Evolutionary conservation across 2,329 filamentous ascomycete genomes (phyloP).

Genomic region (Arthrinium phaeospermum): DNA sequence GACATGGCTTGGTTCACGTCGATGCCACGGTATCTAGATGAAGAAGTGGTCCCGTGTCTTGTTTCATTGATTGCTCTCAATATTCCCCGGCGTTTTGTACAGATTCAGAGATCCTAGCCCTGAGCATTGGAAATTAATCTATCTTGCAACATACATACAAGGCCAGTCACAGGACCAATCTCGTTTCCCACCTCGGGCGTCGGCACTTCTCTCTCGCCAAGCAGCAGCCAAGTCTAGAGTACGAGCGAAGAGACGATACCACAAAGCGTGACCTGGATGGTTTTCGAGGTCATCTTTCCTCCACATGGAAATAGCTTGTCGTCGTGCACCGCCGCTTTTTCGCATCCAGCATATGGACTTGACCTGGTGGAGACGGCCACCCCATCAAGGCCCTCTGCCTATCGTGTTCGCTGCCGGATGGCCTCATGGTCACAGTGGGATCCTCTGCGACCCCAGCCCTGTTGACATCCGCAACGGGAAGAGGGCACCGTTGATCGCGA

Average conservation of each 20-base stretch:
- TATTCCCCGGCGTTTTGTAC: background rate
- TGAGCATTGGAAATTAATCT: background rate
- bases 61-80: background rate
- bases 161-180: background rate
- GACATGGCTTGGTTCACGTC: background rate
- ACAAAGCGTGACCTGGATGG: background rate
- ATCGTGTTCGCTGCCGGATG: constrained; percentile 12
- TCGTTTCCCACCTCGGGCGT: background rate
- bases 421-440: constrained; percentile 5
- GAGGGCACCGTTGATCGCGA: background rate
- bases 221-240: background rate
- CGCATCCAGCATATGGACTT: background rate
- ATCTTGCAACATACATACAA: background rate
- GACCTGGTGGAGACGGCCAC: background rate
- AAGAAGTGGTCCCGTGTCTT: background rate
- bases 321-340: constrained; percentile 1
- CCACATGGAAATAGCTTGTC: background rate
- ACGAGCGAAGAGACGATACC: background rate
- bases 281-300: background rate
- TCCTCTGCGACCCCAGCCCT: background rate
- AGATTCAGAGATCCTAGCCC: background rate
- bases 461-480: background rate
- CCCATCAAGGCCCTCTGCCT: background rate
- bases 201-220: background rate
- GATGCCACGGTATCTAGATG: background rate